Conservation (phyloP, 768 basidiomycete species). For the Boletus rex-veris region DNA sequence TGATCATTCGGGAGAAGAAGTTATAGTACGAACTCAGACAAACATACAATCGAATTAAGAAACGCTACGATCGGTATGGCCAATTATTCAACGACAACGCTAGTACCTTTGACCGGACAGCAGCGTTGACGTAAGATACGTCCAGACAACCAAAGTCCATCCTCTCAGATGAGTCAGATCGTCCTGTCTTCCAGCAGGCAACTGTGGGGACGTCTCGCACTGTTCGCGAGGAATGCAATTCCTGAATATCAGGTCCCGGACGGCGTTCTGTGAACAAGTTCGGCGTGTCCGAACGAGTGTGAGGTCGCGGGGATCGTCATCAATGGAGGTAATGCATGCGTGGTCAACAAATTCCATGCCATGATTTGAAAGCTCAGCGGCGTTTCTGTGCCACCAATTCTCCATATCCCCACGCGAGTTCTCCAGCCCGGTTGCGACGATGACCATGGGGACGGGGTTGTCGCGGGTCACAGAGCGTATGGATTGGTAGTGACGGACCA, state of each 20-base stretch:
- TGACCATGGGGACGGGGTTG: conserved; percentile 32
- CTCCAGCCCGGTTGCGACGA: conserved; percentile 42
- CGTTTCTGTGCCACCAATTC: conserved; percentile 33
- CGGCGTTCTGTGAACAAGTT: conserved; percentile 18
- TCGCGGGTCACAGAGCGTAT: conserved; percentile 32
- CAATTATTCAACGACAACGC: neutral
- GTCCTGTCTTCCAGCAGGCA: neutral
- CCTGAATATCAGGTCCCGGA: conserved; percentile 24
- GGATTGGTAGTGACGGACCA: conserved; percentile 37
- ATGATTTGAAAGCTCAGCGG: conserved; percentile 10
- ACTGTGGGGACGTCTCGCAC: neutral
- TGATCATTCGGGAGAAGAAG: no score
- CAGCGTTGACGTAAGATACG: conserved; percentile 13
- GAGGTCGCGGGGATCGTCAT: conserved; percentile 19
- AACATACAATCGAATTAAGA: neutral
- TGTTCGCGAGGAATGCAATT: conserved; percentile 13
- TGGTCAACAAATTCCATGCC: conserved; percentile 30
- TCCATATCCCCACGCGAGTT: conserved; percentile 33
- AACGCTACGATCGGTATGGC: neutral
- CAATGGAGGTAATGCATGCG: conserved; percentile 33
- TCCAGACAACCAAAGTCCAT: conserved; percentile 13
- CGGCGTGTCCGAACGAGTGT: conserved; percentile 16
- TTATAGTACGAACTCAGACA: neutral
- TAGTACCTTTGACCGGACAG: neutral
- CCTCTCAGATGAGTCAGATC: neutral